Evolutionary conservation across 2,329 filamentous ascomycete species (phyloP).

Genomic region (Colletotrichum euphorbiae): DNA sequence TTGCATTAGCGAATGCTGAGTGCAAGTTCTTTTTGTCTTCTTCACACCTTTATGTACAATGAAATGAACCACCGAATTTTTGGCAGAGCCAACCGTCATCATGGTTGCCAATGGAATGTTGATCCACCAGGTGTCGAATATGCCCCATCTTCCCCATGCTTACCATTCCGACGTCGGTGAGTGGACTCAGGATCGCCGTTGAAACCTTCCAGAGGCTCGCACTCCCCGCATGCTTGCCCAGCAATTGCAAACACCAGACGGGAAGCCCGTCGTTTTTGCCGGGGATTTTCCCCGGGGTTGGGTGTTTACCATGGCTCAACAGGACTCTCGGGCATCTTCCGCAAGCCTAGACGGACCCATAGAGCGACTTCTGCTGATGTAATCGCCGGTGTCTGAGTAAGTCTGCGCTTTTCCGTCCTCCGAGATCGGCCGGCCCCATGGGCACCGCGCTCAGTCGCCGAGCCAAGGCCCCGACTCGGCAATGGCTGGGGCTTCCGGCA

Average conservation of each 20-base stretch:
- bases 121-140: conserved; percentile 8
- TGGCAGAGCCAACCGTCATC: conserved; percentile 5
- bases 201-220: not conserved
- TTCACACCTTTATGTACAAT: not conserved
- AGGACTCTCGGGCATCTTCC: conserved; percentile 19
- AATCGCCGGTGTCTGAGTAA: not conserved
- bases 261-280: not conserved
- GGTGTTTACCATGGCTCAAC: too few species aligned
- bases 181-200: conserved; percentile 9
- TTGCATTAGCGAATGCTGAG: not conserved
- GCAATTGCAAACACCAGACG: not conserved
- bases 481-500: not conserved
- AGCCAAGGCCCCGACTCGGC: not conserved
- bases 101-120: not conserved
- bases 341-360: not conserved
- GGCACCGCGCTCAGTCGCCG: conserved; percentile 17
- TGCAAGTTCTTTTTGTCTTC: too few species aligned
- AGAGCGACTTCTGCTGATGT: not conserved
- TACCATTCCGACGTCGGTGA: conserved; percentile 34
- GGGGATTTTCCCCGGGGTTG: conserved; percentile 12
- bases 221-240: not conserved
- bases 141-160: not conserved
- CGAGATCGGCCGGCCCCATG: conserved; percentile 33
- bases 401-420: not conserved
- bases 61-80: not conserved